These are phyloP conservation scores for Talaromyces atroroseus DNA, from an alignment of 2,329 filamentous ascomycete genomes.

Conservation along the genomic window DNA sequence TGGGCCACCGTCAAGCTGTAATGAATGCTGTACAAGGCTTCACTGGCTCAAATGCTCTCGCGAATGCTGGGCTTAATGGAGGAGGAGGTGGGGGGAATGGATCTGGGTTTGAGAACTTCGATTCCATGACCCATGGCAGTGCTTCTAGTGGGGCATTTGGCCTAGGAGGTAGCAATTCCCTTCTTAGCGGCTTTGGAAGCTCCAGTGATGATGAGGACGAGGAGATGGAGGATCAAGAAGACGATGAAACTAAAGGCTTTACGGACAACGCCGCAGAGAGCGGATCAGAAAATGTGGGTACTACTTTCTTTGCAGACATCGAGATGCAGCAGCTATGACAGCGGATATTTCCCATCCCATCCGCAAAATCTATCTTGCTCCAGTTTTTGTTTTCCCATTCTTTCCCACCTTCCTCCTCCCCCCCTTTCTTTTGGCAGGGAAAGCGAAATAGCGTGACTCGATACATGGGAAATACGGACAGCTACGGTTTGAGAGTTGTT, in stretches of 20 bases:
- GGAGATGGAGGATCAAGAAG: slow-evolving; percentile 67
- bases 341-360: slow-evolving; percentile 14
- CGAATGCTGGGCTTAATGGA: slow-evolving; percentile 75
- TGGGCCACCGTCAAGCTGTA: slow-evolving; percentile 69
- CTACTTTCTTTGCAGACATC: slow-evolving; percentile 56
- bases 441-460: slow-evolving; percentile 4
- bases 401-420: neutral
- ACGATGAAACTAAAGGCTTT: slow-evolving; percentile 50
- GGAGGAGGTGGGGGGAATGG: no score
- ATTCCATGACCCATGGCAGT: slow-evolving; percentile 59
- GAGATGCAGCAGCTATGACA: slow-evolving; percentile 55
- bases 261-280: slow-evolving; percentile 39
- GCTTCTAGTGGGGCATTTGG: slow-evolving; percentile 68
- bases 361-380: slow-evolving; percentile 1
- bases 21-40: slow-evolving; percentile 56
- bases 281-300: slow-evolving; percentile 62
- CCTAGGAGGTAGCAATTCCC: slow-evolving; percentile 57
- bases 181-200: slow-evolving; percentile 87
- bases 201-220: slow-evolving; percentile 96
- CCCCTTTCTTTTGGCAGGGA: slow-evolving; percentile 5
- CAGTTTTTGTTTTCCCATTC: neutral
- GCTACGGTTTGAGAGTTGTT: slow-evolving; percentile 19
- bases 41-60: slow-evolving; percentile 62
- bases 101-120: slow-evolving; percentile 55
- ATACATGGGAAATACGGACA: slow-evolving; percentile 7